Evolutionary conservation across 352 stramenopile genomes (phyloP).

Genomic region (Phytophthora brassicae): DNA sequence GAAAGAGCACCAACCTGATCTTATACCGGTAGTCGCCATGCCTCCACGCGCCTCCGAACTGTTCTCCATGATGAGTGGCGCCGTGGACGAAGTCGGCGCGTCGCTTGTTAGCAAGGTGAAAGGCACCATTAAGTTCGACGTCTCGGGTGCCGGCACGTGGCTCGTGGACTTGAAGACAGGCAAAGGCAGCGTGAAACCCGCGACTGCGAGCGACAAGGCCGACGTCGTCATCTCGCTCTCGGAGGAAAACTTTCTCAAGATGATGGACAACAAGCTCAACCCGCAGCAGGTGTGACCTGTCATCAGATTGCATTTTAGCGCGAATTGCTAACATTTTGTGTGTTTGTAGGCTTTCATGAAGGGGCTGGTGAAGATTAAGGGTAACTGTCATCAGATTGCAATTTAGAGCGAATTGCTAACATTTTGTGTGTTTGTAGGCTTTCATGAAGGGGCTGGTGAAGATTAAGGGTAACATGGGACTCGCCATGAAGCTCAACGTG

Average conservation of each 20-base stretch:
- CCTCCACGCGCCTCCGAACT: constrained; percentile 52
- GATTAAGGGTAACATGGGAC: constrained; percentile 94
- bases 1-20: constrained; percentile 63
- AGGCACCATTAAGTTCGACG: constrained; percentile 81
- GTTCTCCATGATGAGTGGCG: constrained; percentile 69
- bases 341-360: constrained; percentile 89
- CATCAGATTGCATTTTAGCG: neutral
- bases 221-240: constrained; percentile 78
- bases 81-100: constrained; percentile 68
- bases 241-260: constrained; percentile 73
- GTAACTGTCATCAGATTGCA: neutral
- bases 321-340: constrained; percentile 4
- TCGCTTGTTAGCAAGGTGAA: constrained; percentile 79
- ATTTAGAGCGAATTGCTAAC: constrained; percentile 2
- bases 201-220: constrained; percentile 56
- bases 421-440: constrained; percentile 36
- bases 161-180: constrained; percentile 81
- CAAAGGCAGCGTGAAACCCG: constrained; percentile 57
- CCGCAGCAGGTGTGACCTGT: constrained; percentile 62
- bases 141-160: constrained; percentile 65
- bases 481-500: constrained; percentile 94
- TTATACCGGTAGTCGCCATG: constrained; percentile 20
- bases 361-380: constrained; percentile 92
- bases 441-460: constrained; percentile 95
- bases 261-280: constrained; percentile 90